These are phyloP conservation scores for Elaeagnus macrophylla DNA, from an alignment of 306 rosid species.

Conservation along the genomic window DNA sequence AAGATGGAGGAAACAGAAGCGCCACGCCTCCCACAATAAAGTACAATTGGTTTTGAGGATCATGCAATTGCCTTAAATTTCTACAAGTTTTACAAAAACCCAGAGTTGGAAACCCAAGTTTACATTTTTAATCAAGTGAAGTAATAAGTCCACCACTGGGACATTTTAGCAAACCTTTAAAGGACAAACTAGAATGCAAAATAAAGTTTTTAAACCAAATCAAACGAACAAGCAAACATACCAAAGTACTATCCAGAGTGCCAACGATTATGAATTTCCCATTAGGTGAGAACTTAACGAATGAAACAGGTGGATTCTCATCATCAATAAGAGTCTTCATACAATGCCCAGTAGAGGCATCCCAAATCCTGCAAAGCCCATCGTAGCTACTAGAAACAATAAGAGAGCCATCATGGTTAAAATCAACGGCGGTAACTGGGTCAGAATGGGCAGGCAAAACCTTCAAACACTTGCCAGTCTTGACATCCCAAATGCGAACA, in stretches of 20 bases:
- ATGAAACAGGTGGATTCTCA: conserved; percentile 91
- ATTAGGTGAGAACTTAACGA: conserved; percentile 84
- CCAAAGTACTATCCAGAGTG: conserved; percentile 81
- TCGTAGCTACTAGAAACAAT: conserved; percentile 98
- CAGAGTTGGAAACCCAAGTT: no score
- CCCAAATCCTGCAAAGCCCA: conserved; percentile 86
- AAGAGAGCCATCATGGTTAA: conserved; percentile 70
- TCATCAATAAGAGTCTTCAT: conserved; percentile 88
- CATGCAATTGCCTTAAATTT: no score
- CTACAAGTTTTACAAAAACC: no score
- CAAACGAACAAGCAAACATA: conserved; percentile 16
- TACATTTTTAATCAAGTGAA: no score
- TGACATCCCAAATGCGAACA: conserved; percentile 89
- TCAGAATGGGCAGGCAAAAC: conserved; percentile 92
- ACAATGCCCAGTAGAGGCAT: conserved; percentile 90
- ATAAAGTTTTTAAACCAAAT: neutral
- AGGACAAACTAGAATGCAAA: neutral
- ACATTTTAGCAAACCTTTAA: conserved; percentile 9
- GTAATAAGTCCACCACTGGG: neutral
- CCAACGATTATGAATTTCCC: conserved; percentile 88
- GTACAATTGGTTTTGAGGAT: no score
- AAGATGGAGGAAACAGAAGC: no score
- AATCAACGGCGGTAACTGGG: conserved; percentile 87
- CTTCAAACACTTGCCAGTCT: conserved; percentile 78
- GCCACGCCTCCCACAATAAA: no score